Percentiles rank a stretch among this genome's conserved stretches.
Evolutionary conservation across 1,139 yeast genomes (phyloP).

Genomic region (Ogataea hybrid): DNA sequence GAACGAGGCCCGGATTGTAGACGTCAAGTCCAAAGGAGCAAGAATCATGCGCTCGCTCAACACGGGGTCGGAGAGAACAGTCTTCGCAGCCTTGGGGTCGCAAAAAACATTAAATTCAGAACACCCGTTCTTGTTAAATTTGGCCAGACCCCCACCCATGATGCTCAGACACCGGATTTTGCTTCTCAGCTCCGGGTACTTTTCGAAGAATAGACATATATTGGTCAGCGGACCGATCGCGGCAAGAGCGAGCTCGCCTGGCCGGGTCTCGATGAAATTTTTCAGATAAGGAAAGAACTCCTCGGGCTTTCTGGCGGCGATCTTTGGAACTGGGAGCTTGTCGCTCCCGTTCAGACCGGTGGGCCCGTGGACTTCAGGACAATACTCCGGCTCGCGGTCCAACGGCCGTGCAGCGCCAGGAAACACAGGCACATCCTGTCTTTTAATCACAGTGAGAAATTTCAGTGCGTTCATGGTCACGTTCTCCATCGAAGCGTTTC

Average conservation of each 20-base stretch:
- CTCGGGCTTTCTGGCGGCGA: conserved; percentile 34
- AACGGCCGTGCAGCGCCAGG: conserved; percentile 65
- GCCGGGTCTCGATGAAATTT: conserved; percentile 42
- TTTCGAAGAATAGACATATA: conserved; percentile 49
- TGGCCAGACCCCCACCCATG: conserved; percentile 74
- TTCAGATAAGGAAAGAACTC: conserved; percentile 58
- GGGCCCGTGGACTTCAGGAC: conserved; percentile 69
- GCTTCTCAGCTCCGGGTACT: conserved; percentile 49
- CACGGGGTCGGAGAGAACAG: conserved; percentile 46
- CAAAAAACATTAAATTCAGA: conserved; percentile 81
- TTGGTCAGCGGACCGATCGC: conserved; percentile 80
- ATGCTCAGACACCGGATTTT: conserved; percentile 53
- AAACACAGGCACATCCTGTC: conserved; percentile 57
- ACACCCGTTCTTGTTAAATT: conserved; percentile 45
- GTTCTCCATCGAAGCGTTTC: conserved; percentile 65
- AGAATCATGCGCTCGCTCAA: conserved; percentile 51
- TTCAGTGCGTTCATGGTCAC: conserved; percentile 74
- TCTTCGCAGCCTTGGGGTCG: conserved; percentile 74
- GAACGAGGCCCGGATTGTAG: conserved; percentile 58
- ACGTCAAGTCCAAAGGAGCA: conserved; percentile 71
- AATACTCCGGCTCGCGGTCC: conserved; percentile 45
- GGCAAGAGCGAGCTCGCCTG: conserved; percentile 51
- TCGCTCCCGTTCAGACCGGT: conserved; percentile 75
- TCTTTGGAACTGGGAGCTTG: conserved; percentile 49
- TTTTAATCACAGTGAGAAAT: conserved; percentile 56